Evolutionary conservation across 805 yeast genomes (phyloP).

Genomic region (Dipodascus geniculatus): DNA sequence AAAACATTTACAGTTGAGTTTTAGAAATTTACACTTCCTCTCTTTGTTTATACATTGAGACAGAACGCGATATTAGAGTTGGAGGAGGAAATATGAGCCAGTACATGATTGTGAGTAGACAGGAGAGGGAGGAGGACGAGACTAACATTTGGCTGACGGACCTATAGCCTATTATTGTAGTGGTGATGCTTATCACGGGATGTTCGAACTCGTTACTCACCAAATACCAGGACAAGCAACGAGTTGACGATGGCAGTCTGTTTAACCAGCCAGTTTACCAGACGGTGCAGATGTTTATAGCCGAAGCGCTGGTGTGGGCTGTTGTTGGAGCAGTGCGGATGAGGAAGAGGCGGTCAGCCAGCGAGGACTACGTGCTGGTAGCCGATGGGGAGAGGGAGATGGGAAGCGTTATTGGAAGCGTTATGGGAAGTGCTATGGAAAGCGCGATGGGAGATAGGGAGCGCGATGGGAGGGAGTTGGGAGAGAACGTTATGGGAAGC

Average conservation of each 20-base stretch:
- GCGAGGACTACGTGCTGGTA: neutral
- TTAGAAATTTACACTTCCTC: too few species aligned
- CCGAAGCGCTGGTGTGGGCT: conserved; percentile 44
- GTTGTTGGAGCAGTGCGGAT: conserved; percentile 23
- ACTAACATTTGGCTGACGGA: neutral
- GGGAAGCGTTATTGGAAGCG: too few species aligned
- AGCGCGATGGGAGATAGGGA: too few species aligned
- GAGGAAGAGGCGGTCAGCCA: conserved; percentile 15
- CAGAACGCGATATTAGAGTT: too few species aligned
- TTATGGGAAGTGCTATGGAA: too few species aligned
- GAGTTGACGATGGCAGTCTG: conserved; percentile 41
- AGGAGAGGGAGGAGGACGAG: neutral
- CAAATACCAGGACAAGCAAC: conserved; percentile 65
- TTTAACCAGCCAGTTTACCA: conserved; percentile 75
- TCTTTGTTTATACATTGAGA: too few species aligned
- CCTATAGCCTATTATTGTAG: conserved; percentile 19
- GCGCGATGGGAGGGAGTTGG: too few species aligned
- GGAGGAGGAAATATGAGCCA: neutral
- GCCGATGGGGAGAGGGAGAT: too few species aligned
- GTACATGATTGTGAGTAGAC: neutral
- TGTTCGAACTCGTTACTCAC: conserved; percentile 64
- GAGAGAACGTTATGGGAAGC: too few species aligned
- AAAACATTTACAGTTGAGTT: too few species aligned
- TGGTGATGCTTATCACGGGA: conserved; percentile 57
- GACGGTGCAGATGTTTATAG: conserved; percentile 71